Conservation (phyloP, 495 filamentous ascomycete genomes). For the Penicillium cosmopolitanum region DNA sequence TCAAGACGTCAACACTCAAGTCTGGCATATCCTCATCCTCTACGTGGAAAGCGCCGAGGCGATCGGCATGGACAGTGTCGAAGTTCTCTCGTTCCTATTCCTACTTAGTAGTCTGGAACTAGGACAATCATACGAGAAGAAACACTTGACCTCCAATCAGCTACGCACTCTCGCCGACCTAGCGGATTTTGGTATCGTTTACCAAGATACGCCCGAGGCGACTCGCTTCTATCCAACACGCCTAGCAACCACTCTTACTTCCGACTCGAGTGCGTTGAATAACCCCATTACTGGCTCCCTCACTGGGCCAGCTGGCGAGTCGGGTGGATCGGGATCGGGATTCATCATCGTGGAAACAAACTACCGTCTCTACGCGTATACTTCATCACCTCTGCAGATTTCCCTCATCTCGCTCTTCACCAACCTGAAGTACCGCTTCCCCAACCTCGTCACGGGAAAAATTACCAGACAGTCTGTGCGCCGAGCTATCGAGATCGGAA, state of each 20-base stretch:
- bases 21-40: conserved; percentile 92
- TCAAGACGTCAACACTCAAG: conserved; percentile 93
- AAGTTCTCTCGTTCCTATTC: conserved; percentile 94
- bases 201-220: conserved; percentile 60
- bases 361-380: conserved; percentile 97
- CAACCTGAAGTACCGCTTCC: conserved; percentile 82
- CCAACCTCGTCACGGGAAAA: conserved; percentile 87
- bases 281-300: conserved; percentile 43
- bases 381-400: conserved; percentile 87
- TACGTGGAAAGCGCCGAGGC: conserved; percentile 85
- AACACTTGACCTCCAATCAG: conserved; percentile 76
- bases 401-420: conserved; percentile 91
- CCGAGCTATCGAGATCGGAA: conserved; percentile 83
- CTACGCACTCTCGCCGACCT: conserved; percentile 84
- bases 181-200: conserved; percentile 89
- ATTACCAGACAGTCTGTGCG: conserved; percentile 85
- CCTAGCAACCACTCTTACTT: conserved; percentile 91
- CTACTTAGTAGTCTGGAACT: conserved; percentile 93
- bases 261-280: conserved; percentile 66
- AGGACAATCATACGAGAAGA: conserved; percentile 83
- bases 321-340: conserved; percentile 60
- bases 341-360: conserved; percentile 99
- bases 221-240: conserved; percentile 91
- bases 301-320: conserved; percentile 37
- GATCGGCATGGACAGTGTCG: conserved; percentile 81